Base-by-base conservation (phyloP, 345 rosid genomes). In the Euphorbia lathyris region DNA sequence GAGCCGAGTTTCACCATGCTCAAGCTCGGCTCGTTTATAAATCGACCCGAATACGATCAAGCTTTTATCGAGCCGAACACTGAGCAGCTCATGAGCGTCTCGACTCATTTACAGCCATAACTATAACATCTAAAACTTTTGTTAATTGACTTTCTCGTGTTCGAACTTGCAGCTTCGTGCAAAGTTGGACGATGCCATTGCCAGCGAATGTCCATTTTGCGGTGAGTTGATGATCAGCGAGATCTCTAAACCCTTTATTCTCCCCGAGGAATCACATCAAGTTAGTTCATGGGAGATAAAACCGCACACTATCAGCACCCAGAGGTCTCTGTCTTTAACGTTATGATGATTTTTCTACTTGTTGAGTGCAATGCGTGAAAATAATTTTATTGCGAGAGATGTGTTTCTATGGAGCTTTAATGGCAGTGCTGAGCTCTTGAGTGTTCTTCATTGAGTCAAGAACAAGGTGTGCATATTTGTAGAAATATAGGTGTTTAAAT, bases 161-260 rank as follows among this genome's bases (percentile, higher is more conserved):
- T 58, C 42, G 51, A 11, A 66, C 72, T 66, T 70, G 58, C 97
- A 95, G 97, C 96, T 92, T 48, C 92, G 96, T 17, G 83, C 96
- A 65, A 91, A 90, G 80, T 74, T 95, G 73, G 99, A 95, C 29
- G 97, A 90, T 80, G 99, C 97, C 76, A 85, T 92, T 69, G 98
- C 98, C 32, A 83, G 90, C 6, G 97, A 95, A 77, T 92, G 99
- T 72, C 97, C 99, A 2, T 95, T 92, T 71, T 95, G 99, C 65
- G 96, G 98, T 9, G 99, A 92, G 32, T 76, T 95, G 82, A 92
- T 95, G 95, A 90, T 95, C 79, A 72, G 81, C 22, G 96, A 95
- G 81, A 90, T 95, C 75, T 78, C 83, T 57, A 74, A 84, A 71
- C 90, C 97, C 56, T 95, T 92, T 71, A 80, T 95, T 50, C 75